Evolutionary conservation across 345 rosid species (phyloP).

Genomic region (Triadica sebifera): DNA sequence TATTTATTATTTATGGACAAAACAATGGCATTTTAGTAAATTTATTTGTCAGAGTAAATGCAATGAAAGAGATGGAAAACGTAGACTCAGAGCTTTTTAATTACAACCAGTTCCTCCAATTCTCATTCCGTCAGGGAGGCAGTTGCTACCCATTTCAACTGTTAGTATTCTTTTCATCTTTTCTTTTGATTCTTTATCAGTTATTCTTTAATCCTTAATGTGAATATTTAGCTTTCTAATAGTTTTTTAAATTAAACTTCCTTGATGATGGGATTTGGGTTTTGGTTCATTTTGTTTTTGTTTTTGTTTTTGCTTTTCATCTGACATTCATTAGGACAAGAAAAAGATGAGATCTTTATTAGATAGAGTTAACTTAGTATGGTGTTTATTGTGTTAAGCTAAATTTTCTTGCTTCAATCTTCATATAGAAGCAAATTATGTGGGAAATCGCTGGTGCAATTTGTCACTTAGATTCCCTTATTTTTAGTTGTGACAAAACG

Average conservation of each 20-base stretch:
- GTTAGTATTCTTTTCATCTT: background rate
- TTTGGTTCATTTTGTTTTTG: too few relatives aligned
- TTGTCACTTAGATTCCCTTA: too few relatives aligned
- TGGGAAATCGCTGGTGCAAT: too few relatives aligned
- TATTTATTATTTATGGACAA: too few relatives aligned
- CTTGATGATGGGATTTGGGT: background rate
- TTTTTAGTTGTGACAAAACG: too few relatives aligned
- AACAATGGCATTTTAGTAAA: too few relatives aligned
- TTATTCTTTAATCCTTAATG: too few relatives aligned
- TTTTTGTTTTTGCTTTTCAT: background rate
- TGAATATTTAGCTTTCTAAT: background rate
- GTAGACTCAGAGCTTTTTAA: too few relatives aligned
- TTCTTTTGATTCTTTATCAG: background rate
- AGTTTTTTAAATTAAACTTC: background rate
- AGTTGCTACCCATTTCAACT: constrained; percentile 2
- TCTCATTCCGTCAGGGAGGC: background rate
- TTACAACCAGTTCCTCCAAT: background rate
- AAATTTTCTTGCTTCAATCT: too few relatives aligned
- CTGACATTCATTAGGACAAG: background rate
- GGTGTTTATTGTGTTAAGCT: background rate
- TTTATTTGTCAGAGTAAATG: background rate
- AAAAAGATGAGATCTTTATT: too few relatives aligned
- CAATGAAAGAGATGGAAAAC: background rate
- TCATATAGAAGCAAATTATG: too few relatives aligned
- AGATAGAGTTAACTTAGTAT: background rate